These are phyloP conservation scores for Cyclotella distinguenda DNA, from an alignment of 108 stramenopile genomes.

Conservation along the genomic window DNA sequence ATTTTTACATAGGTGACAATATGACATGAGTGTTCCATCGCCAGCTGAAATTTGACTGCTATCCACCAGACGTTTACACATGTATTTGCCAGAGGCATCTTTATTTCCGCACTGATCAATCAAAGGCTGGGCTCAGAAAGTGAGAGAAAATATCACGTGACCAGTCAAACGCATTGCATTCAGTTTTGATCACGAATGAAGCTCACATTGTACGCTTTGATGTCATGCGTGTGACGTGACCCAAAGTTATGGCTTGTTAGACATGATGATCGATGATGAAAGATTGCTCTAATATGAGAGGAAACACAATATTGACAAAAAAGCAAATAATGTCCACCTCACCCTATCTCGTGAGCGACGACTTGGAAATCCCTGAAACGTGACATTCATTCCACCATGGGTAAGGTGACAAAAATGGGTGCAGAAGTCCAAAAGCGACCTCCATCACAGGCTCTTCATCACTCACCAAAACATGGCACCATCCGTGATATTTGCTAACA, in stretches of 20 bases:
- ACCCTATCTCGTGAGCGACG: constrained; percentile 6
- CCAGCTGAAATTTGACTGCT: background rate
- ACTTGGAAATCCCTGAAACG: background rate
- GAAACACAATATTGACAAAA: background rate
- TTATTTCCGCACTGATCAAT: constrained; percentile 5
- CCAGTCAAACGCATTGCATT: background rate
- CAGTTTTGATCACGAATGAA: too few species aligned
- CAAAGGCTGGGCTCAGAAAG: background rate
- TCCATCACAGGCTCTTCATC: too few species aligned
- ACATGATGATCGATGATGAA: background rate
- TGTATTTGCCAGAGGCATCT: too few species aligned
- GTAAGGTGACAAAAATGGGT: background rate
- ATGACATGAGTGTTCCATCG: constrained; percentile 10
- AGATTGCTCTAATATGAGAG: background rate
- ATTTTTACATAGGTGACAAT: background rate
- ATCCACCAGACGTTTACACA: background rate
- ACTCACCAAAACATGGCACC: too few species aligned
- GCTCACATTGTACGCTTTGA: too few species aligned
- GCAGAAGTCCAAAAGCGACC: too few species aligned
- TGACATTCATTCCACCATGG: too few species aligned
- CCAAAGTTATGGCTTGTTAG: constrained; percentile 11
- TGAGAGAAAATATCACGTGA: background rate
- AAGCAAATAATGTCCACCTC: background rate
- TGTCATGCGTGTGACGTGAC: background rate
- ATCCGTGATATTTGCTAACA: too few species aligned